phyloP scores from a whole-genome alignment of 1,284 basidiomycete genomes.

The Wallemia ichthyophaga region DNA sequence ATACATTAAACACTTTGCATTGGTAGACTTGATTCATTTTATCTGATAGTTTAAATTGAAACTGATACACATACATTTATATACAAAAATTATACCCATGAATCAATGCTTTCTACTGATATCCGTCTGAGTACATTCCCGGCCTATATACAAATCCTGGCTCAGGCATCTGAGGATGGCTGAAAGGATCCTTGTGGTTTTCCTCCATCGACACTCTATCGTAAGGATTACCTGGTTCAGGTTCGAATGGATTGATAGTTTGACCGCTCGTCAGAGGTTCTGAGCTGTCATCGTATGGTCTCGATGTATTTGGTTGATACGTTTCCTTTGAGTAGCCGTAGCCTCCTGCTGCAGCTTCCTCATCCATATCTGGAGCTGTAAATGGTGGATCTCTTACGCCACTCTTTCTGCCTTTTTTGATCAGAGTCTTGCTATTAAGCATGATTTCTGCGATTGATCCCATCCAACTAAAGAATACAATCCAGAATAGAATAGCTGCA shows the following conservation, averaged over 20 bases:
- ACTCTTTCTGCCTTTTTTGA: background rate
- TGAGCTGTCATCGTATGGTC: background rate
- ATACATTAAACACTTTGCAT: no score
- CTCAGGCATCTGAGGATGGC: background rate
- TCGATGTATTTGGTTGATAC: background rate
- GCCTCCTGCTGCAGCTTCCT: background rate
- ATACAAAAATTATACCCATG: background rate
- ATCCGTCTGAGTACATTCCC: background rate
- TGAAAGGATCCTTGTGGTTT: background rate
- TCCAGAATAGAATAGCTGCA: slow-evolving; percentile 56
- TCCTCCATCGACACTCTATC: background rate
- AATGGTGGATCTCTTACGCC: background rate
- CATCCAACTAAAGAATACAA: slow-evolving; percentile 21
- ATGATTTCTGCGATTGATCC: background rate
- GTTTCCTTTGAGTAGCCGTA: background rate
- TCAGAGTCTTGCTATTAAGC: background rate
- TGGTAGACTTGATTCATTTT: no score
- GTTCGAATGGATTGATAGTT: background rate
- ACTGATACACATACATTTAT: no score
- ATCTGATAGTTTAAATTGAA: no score
- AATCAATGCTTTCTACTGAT: no score
- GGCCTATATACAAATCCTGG: background rate
- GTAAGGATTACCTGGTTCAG: background rate
- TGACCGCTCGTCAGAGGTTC: background rate
- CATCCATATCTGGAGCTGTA: background rate